Evolutionary conservation across 2,329 filamentous ascomycete genomes (phyloP).

Genomic region (Huntiella omanensis): DNA sequence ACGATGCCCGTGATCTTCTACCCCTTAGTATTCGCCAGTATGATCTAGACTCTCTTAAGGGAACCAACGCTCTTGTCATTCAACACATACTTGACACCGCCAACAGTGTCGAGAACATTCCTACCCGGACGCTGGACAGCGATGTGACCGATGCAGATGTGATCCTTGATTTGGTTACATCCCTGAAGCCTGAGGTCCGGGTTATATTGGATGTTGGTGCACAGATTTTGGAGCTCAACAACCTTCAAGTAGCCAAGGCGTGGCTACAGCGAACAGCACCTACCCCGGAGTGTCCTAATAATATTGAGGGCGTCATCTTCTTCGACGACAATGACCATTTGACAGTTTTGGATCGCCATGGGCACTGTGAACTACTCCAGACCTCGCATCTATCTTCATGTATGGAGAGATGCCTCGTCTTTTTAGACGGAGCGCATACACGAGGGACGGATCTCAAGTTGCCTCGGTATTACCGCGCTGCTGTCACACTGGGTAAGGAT

Average conservation of each 20-base stretch:
- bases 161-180: slow-evolving; percentile 27
- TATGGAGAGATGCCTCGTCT: slow-evolving; percentile 42
- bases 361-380: slow-evolving; percentile 28
- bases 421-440: slow-evolving; percentile 52
- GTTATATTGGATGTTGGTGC: slow-evolving; percentile 57
- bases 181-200: slow-evolving; percentile 22
- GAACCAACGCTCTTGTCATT: slow-evolving; percentile 51
- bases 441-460: slow-evolving; percentile 49
- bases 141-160: slow-evolving; percentile 19
- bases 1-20: slow-evolving; percentile 39
- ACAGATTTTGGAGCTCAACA: slow-evolving; percentile 45
- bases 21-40: slow-evolving; percentile 36
- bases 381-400: slow-evolving; percentile 38
- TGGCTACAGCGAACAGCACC: slow-evolving; percentile 28
- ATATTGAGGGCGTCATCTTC: slow-evolving; percentile 27
- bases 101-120: slow-evolving; percentile 24
- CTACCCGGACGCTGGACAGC: slow-evolving; percentile 6
- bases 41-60: slow-evolving; percentile 32
- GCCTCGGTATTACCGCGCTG: slow-evolving; percentile 38
- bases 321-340: slow-evolving; percentile 37
- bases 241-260: slow-evolving; percentile 29
- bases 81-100: slow-evolving; percentile 35
- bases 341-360: slow-evolving; percentile 30
- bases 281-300: neutral
- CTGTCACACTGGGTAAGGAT: slow-evolving; percentile 45